Conservation (phyloP, 176 grass and related monocot genomes). For the Zizania latifolia region DNA sequence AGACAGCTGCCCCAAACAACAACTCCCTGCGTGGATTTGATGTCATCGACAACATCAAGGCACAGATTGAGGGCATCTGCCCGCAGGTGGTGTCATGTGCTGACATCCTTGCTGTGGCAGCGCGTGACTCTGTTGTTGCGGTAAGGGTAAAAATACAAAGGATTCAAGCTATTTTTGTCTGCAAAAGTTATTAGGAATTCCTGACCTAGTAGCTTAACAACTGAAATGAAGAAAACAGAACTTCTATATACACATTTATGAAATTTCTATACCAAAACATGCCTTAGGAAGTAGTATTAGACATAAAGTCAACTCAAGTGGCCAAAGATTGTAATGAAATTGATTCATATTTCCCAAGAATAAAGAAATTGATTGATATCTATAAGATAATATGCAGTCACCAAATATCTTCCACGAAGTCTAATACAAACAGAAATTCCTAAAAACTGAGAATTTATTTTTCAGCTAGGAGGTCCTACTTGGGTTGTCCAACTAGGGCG, state of each 20-base stretch:
- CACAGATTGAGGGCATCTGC: conserved; percentile 43
- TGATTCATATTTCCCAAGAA: background rate
- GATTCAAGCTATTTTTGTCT: background rate
- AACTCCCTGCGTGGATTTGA: conserved; percentile 46
- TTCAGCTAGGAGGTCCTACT: conserved; percentile 55
- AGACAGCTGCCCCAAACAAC: conserved; percentile 43
- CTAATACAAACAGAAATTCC: background rate
- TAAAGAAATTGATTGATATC: background rate
- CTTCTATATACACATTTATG: background rate
- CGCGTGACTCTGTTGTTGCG: conserved; percentile 45
- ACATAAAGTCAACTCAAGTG: background rate
- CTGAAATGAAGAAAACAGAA: background rate
- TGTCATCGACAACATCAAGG: conserved; percentile 52
- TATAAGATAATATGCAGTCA: background rate
- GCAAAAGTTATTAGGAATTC: background rate
- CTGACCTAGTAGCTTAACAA: background rate
- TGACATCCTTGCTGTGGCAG: conserved; percentile 55
- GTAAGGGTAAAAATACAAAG: conserved; percentile 32
- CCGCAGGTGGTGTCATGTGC: conserved; percentile 50
- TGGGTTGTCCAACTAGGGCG: conserved; percentile 51
- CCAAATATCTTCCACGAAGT: background rate
- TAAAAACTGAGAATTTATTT: background rate
- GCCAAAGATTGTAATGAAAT: background rate
- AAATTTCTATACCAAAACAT: background rate
- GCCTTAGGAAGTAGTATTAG: background rate